phyloP scores from a whole-genome alignment of 1,284 basidiomycete genomes.

The Takashimella tepidaria region DNA sequence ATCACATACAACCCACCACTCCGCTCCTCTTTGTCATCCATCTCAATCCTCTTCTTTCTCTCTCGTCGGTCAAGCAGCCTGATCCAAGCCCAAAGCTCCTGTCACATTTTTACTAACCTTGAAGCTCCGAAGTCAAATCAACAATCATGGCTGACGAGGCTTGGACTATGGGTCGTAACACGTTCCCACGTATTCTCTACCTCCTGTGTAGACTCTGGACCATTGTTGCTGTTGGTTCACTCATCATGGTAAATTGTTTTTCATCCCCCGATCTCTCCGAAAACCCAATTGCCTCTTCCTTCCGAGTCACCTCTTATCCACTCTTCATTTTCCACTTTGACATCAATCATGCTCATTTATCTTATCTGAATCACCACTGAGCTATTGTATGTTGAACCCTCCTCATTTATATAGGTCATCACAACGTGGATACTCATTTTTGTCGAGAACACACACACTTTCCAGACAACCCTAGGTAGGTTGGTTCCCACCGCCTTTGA shows the following conservation, averaged over 20 bases:
- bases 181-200: conserved; percentile 18
- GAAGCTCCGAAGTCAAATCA: too few species aligned
- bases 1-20: too few species aligned
- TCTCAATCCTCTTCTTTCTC: too few species aligned
- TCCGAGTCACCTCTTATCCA: neutral
- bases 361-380: neutral
- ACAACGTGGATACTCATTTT: conserved; percentile 25
- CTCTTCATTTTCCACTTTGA: neutral
- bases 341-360: conserved; percentile 1
- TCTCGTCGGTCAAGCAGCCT: too few species aligned
- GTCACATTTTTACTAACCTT: too few species aligned
- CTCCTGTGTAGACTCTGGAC: conserved; percentile 24
- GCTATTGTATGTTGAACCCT: neutral
- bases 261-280: neutral
- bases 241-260: conserved; percentile 25
- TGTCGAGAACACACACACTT: conserved; percentile 26
- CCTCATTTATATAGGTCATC: neutral
- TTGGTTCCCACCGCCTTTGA: neutral
- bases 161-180: neutral
- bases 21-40: too few species aligned
- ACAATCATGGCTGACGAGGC: neutral
- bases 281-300: too few species aligned
- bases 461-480: conserved; percentile 25
- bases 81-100: too few species aligned
- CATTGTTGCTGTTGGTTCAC: conserved; percentile 23